Base-by-base conservation (phyloP, 78 protist genomes). In the Chrysochromulina tobinii region DNA sequence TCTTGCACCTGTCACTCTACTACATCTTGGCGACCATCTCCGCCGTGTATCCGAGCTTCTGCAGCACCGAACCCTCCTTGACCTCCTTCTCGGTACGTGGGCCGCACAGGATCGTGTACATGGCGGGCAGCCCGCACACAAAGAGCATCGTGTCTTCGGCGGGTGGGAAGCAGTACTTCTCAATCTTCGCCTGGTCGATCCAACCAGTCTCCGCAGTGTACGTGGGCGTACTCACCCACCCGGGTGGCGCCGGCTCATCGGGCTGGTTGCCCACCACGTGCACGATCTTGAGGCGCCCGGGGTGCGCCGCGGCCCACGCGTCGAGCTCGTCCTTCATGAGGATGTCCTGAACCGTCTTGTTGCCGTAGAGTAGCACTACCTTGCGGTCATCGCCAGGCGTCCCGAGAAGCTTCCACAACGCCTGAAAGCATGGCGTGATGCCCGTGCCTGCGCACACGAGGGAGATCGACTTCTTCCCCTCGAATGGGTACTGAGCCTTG, bases 81-180 rank as follows among this genome's bases (percentile, higher is more conserved):
- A 85, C 59, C 48, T 51, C 75, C 61, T 58, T 58, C 75, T 85
- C 77, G 21, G 73, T 61, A 2, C 75, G 89, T 27, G 89, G 89
- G 8, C 89, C 89, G 21, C 89, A 85, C 38, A 85, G 75, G 15
- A 61, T 48, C 27, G 25, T 38, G 75, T 85, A 85, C 73, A 85
- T 66, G 15, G 58, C 50, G 21, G 89, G 89, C 14, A 85, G 75
- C 27, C 89, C 89, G 89, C 89, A 85, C 48, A 85, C 89, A 12
- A 85, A 61, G 75, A 85, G n/a, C 58, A 59, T 73, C 89, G 89
- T 85, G 58, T 85, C 89, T 1, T 58, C 75, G 2, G 89, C 53
- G 1, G 89, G 77, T 21, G 89, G 89, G 54, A 61, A 58, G 21
- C 77, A 73, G 25, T 61, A 38, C 89, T 85, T 48, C 18, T 85